Conservation (phyloP, 306 rosid genomes). For the Luffa acutangula region DNA sequence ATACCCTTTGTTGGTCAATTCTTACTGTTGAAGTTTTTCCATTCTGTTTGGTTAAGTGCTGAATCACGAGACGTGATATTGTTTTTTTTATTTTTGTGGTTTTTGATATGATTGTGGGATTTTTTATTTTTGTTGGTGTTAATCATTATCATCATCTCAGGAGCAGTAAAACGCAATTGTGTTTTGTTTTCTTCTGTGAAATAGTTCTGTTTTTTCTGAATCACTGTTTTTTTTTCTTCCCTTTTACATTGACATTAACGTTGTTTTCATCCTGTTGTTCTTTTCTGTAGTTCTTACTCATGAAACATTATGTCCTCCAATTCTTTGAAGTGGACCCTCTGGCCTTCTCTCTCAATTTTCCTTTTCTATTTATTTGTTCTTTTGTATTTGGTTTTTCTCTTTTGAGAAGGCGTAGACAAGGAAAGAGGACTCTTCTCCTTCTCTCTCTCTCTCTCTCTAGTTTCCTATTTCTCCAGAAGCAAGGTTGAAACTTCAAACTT, state of each 20-base stretch:
- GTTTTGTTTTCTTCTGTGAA: neutral
- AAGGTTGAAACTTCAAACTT: neutral
- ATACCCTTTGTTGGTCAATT: neutral
- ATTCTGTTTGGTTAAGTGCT: neutral
- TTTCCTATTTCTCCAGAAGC: neutral
- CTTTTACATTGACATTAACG: neutral
- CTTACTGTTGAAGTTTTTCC: neutral
- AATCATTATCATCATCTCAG: neutral
- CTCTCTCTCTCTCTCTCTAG: neutral
- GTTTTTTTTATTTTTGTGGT: too few species aligned
- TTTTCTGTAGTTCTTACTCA: conserved; percentile 2
- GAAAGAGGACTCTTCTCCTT: neutral
- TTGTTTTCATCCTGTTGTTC: conserved; percentile 6
- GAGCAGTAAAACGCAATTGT: neutral
- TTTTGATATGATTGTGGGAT: neutral
- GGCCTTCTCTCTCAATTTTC: neutral
- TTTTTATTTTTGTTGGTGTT: neutral
- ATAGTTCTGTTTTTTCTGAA: neutral
- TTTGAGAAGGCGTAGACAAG: neutral
- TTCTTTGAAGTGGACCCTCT: conserved; percentile 3
- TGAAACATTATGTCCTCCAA: conserved; percentile 8
- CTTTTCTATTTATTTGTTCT: neutral
- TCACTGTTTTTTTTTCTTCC: neutral
- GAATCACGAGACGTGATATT: neutral
- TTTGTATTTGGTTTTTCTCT: conserved; percentile 1